Evolutionary conservation across 345 rosid species (phyloP).

Genomic region (Turnera subulata): DNA sequence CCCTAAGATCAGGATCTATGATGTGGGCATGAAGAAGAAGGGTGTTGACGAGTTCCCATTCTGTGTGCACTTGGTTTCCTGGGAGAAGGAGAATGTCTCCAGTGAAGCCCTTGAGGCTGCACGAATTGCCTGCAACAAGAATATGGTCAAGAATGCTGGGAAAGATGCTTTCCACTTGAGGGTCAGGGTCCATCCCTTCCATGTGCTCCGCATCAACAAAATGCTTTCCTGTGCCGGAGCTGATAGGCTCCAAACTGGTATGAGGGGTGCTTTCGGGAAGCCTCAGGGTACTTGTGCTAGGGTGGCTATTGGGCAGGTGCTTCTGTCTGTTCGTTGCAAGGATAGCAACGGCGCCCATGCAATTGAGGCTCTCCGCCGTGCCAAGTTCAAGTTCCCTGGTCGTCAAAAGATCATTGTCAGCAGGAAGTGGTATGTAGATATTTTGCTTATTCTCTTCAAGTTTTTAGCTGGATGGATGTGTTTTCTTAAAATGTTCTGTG

Average conservation of each 20-base stretch:
- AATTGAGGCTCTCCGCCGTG: constrained; percentile 75
- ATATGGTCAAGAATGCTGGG: constrained; percentile 71
- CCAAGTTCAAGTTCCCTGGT: constrained; percentile 76
- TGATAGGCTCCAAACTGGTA: constrained; percentile 83
- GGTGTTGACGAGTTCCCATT: constrained; percentile 80
- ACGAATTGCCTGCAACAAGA: constrained; percentile 77
- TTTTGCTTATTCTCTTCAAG: neutral
- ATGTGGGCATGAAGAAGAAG: constrained; percentile 76
- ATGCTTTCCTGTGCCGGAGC: constrained; percentile 91
- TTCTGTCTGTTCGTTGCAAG: constrained; percentile 71
- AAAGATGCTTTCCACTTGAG: constrained; percentile 79
- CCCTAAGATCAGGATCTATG: constrained; percentile 71
- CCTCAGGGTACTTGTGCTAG: constrained; percentile 70
- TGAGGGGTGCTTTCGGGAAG: constrained; percentile 80
- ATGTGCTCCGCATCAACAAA: constrained; percentile 73
- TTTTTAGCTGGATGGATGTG: neutral
- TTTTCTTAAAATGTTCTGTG: neutral
- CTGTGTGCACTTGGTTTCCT: constrained; percentile 74
- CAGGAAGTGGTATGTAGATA: constrained; percentile 53
- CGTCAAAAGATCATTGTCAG: constrained; percentile 77
- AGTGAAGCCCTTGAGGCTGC: constrained; percentile 83
- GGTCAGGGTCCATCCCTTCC: constrained; percentile 74
- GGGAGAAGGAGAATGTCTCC: constrained; percentile 77
- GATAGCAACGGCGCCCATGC: constrained; percentile 64
- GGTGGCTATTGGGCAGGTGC: constrained; percentile 77